Evolutionary conservation across 2,329 filamentous ascomycete genomes (phyloP).

Genomic region (Apiospora saccharicola): DNA sequence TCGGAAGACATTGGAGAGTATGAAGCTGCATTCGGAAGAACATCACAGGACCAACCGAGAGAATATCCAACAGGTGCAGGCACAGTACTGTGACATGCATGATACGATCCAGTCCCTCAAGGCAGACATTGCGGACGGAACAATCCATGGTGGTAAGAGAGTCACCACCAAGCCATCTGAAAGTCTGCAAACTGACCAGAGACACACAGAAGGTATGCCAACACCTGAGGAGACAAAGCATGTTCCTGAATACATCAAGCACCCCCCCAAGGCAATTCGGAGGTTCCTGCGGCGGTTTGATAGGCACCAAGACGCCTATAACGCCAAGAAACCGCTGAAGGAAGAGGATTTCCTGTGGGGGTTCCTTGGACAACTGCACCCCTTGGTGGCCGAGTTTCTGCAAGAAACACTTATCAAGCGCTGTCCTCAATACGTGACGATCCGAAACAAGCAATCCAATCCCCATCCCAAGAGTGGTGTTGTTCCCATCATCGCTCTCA

Average conservation of each 20-base stretch:
- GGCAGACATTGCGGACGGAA: background rate
- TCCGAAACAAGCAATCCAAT: background rate
- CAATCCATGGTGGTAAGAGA: background rate
- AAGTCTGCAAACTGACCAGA: background rate
- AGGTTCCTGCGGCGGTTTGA: background rate
- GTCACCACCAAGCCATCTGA: background rate
- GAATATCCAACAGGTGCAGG: background rate
- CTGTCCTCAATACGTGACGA: background rate
- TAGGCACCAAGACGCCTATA: background rate
- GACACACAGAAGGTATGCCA: background rate
- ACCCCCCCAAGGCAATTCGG: background rate
- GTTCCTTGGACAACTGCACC: background rate
- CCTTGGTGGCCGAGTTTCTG: background rate
- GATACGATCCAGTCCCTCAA: background rate
- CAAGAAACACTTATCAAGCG: background rate
- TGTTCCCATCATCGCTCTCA: background rate
- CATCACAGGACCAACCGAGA: background rate
- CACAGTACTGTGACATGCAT: background rate
- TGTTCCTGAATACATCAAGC: background rate
- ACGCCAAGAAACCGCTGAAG: background rate
- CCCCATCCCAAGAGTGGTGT: background rate
- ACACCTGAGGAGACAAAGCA: background rate
- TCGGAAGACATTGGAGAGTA: background rate
- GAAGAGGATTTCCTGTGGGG: constrained; percentile 8
- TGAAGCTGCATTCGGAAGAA: background rate